phyloP scores from a whole-genome alignment of 139 green algal genomes.

The Chlorella sp. region DNA sequence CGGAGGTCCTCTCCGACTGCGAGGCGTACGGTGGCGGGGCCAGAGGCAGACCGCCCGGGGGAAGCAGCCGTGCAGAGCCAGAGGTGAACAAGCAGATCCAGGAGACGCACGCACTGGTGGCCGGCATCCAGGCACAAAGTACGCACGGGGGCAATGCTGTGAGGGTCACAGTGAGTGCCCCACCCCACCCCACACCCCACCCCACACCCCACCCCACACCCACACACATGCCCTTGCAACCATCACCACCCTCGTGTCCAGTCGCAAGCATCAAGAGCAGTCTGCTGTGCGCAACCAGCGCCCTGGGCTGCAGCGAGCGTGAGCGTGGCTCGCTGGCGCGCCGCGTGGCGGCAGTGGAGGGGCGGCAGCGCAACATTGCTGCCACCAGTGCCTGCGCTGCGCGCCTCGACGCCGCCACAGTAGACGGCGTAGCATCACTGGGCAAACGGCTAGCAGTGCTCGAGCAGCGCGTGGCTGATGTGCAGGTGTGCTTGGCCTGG shows the following conservation, averaged over 20 bases:
- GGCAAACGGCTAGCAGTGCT: too few species aligned
- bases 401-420: too few species aligned
- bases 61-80: too few species aligned
- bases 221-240: not conserved
- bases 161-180: not conserved
- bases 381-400: too few species aligned
- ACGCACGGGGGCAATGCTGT: not conserved
- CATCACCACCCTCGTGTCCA: not conserved
- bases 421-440: too few species aligned
- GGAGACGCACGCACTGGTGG: constrained; percentile 1
- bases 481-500: too few species aligned
- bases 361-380: too few species aligned
- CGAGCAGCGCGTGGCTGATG: too few species aligned
- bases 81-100: constrained; percentile 15
- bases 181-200: not conserved
- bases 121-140: constrained; percentile 14
- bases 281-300: not conserved
- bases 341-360: constrained; percentile 2
- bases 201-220: not conserved
- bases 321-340: constrained; percentile 4
- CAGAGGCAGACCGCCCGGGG: too few species aligned
- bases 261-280: constrained; percentile 12
- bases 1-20: too few species aligned
- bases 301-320: not conserved
- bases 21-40: too few species aligned